Conservation (phyloP, 352 stramenopile genomes). For the Globisporangium middletonii region DNA sequence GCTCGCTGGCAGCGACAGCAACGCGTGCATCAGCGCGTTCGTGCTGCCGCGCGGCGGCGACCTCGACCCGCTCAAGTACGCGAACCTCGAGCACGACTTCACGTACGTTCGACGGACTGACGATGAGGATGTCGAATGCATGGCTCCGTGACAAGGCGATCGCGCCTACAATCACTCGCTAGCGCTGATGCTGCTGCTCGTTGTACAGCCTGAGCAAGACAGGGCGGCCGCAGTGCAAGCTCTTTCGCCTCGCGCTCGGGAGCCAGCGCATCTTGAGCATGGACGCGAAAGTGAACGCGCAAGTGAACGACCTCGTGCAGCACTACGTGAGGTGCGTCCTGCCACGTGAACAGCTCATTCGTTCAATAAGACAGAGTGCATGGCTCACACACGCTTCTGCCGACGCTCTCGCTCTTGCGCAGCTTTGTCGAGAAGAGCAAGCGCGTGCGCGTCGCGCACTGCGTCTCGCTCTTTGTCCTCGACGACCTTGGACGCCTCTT, state of each 20-base stretch:
- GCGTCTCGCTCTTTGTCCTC: slow-evolving; percentile 49
- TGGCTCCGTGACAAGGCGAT: no score
- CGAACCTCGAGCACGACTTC: slow-evolving; percentile 76
- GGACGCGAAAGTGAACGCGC: slow-evolving; percentile 50
- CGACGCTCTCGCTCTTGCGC: background rate
- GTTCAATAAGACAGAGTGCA: no score
- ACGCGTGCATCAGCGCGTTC: slow-evolving; percentile 48
- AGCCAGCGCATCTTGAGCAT: slow-evolving; percentile 64
- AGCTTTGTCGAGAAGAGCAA: slow-evolving; percentile 58
- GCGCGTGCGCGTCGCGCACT: slow-evolving; percentile 57
- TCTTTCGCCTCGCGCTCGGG: slow-evolving; percentile 59
- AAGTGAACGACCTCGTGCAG: slow-evolving; percentile 40
- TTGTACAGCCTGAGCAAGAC: slow-evolving; percentile 46
- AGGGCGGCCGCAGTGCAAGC: slow-evolving; percentile 47
- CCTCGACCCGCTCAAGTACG: slow-evolving; percentile 54
- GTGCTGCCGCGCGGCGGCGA: slow-evolving; percentile 49
- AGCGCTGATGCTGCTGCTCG: background rate
- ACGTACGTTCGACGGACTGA: slow-evolving; percentile 27
- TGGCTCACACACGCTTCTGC: background rate
- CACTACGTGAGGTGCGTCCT: slow-evolving; percentile 26
- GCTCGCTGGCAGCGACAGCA: slow-evolving; percentile 26
- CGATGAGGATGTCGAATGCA: background rate
- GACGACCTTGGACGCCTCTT: slow-evolving; percentile 44
- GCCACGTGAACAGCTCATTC: no score
- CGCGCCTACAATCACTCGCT: no score